Conservation (phyloP, 768 basidiomycete species). For the Serpula lacrymans region DNA sequence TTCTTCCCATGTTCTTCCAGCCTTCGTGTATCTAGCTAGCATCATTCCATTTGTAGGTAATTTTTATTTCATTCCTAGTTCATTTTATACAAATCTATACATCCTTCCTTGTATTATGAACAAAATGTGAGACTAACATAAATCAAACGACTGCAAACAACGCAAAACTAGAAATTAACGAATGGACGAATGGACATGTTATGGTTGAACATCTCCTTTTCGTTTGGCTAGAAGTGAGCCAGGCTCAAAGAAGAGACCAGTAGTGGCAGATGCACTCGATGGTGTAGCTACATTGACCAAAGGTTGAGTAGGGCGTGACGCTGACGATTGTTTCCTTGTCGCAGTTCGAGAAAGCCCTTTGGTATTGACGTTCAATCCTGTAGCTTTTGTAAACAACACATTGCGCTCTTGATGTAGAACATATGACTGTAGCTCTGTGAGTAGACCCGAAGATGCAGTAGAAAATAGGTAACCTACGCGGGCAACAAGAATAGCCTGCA, state of each 20-base stretch:
- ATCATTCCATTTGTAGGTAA: not conserved
- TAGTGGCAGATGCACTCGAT: slow-evolving; percentile 22
- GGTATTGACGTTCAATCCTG: slow-evolving; percentile 20
- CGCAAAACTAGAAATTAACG: slow-evolving; percentile 6
- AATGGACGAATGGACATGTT: slow-evolving; percentile 1
- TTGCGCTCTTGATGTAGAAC: slow-evolving; percentile 78
- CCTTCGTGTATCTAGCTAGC: no score
- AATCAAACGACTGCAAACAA: not conserved
- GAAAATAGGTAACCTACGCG: slow-evolving; percentile 50
- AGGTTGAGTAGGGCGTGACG: slow-evolving; percentile 40
- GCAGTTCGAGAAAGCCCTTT: slow-evolving; percentile 35
- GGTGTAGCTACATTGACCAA: slow-evolving; percentile 47
- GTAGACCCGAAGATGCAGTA: slow-evolving; percentile 1
- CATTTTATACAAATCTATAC: slow-evolving; percentile 4
- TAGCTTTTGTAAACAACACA: slow-evolving; percentile 39
- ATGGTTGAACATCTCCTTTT: slow-evolving; percentile 26
- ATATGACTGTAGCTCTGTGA: slow-evolving; percentile 57
- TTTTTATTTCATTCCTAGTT: not conserved
- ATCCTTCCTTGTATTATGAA: slow-evolving; percentile 11
- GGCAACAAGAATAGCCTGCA: slow-evolving; percentile 77
- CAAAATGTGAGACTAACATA: slow-evolving; percentile 5
- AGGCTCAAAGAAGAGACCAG: slow-evolving; percentile 60
- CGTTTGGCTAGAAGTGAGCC: slow-evolving; percentile 69
- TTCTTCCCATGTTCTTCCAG: no score
- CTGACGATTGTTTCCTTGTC: slow-evolving; percentile 34